phyloP scores from a whole-genome alignment of 805 yeast genomes.

The Candida andamanensis region DNA sequence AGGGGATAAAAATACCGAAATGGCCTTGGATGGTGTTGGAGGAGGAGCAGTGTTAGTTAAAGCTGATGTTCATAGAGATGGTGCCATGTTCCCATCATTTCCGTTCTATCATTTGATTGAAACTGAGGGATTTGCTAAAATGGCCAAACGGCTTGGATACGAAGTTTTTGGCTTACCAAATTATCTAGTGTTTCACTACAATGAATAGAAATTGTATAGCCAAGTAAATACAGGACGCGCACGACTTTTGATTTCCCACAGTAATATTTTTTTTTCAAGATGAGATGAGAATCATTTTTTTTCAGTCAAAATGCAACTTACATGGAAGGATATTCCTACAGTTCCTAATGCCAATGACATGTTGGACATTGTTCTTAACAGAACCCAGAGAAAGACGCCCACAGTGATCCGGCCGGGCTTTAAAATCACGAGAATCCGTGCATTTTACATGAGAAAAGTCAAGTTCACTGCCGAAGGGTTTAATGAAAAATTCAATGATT shows the following conservation, averaged over 20 bases:
- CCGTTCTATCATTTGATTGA: conserved; percentile 95
- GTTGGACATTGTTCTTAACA: conserved; percentile 92
- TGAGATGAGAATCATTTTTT: conserved; percentile 11
- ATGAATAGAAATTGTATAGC: too few relatives aligned
- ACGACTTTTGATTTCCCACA: not conserved
- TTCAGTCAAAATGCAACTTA: conserved; percentile 68
- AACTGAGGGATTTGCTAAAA: conserved; percentile 97
- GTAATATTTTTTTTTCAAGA: conserved; percentile 4
- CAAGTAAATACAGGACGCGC: not conserved
- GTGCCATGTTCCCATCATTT: conserved; percentile 99
- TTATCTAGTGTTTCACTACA: conserved; percentile 86
- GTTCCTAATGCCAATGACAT: conserved; percentile 89
- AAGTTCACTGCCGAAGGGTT: conserved; percentile 96
- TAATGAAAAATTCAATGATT: conserved; percentile 82
- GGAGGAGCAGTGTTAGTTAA: conserved; percentile 95
- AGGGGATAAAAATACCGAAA: conserved; percentile 60
- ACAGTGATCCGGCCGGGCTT: conserved; percentile 98
- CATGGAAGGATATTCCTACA: conserved; percentile 98
- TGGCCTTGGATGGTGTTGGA: conserved; percentile 95
- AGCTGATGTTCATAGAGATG: conserved; percentile 97
- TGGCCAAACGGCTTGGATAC: conserved; percentile 93
- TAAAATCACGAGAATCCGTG: conserved; percentile 91
- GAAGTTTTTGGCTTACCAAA: conserved; percentile 91
- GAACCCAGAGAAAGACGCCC: conserved; percentile 98
- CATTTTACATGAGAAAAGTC: conserved; percentile 97